phyloP scores from a whole-genome alignment of 2,329 filamentous ascomycete species.

The Fusarium cyanostomum region DNA sequence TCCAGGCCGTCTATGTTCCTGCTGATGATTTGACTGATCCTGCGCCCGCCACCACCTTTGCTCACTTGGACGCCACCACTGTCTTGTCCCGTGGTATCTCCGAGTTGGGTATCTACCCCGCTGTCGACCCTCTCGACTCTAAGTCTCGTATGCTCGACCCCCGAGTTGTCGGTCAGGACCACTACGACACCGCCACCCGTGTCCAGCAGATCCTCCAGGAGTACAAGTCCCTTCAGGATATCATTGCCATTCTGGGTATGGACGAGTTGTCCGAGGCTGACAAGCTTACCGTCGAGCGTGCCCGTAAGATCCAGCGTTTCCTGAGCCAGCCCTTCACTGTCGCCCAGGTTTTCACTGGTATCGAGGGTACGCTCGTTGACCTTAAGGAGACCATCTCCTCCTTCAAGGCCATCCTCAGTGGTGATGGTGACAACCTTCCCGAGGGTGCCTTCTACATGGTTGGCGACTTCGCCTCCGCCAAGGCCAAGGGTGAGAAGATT shows the following conservation, averaged over 20 bases:
- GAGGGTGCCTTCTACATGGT: conserved; percentile 99
- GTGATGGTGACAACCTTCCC: conserved; percentile 95
- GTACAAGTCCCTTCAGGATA: conserved; percentile 99
- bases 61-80: conserved; percentile 99
- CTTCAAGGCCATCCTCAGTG: conserved; percentile 96
- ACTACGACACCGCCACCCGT: conserved; percentile 93
- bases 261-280: conserved; percentile 99
- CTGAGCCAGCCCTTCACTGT: conserved; percentile 98
- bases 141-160: conserved; percentile 99
- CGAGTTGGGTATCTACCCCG: conserved; percentile 99
- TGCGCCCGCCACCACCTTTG: conserved; percentile 98
- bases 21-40: conserved; percentile 99
- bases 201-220: conserved; percentile 99
- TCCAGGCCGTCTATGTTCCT: conserved; percentile 99
- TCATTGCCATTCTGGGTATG: conserved; percentile 99
- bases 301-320: conserved; percentile 99
- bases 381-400: conserved; percentile 97
- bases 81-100: conserved; percentile 99
- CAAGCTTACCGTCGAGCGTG: conserved; percentile 99
- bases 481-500: conserved; percentile 99
- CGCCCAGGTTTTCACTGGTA: conserved; percentile 83
- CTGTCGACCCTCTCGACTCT: conserved; percentile 99
- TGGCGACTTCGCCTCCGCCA: conserved; percentile 91
- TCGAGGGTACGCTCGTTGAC: conserved; percentile 96
- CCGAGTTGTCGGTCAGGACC: conserved; percentile 96